Evolutionary conservation across 176 grass and related monocot genomes (phyloP).

Genomic region (Elymus sibiricus): DNA sequence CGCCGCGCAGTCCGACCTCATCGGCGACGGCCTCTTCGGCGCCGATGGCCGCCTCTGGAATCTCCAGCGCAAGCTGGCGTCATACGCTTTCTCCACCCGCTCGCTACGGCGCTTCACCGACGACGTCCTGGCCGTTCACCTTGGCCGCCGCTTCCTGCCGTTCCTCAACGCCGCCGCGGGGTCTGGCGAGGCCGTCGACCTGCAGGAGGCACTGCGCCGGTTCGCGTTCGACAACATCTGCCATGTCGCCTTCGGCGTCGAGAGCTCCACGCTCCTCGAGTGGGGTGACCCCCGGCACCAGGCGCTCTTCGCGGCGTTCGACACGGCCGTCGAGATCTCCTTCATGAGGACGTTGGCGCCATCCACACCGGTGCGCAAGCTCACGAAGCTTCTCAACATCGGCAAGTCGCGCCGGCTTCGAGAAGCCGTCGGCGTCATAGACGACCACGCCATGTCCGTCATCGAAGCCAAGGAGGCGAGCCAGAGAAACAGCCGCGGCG

Average conservation of each 20-base stretch:
- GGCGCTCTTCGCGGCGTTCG: slow-evolving; percentile 57
- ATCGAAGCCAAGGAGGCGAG: slow-evolving; percentile 35
- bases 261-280: background rate
- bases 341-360: slow-evolving; percentile 36
- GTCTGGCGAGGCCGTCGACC: slow-evolving; percentile 30
- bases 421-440: slow-evolving; percentile 39
- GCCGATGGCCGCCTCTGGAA: slow-evolving; percentile 49
- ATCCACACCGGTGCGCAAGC: slow-evolving; percentile 28
- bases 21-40: slow-evolving; percentile 56
- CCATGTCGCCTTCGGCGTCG: slow-evolving; percentile 63
- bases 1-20: slow-evolving; percentile 28
- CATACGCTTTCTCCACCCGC: slow-evolving; percentile 56
- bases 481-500: background rate
- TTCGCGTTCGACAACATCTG: slow-evolving; percentile 65
- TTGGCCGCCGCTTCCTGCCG: slow-evolving; percentile 32
- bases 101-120: slow-evolving; percentile 30
- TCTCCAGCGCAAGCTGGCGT: slow-evolving; percentile 61
- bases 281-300: background rate
- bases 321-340: slow-evolving; percentile 52
- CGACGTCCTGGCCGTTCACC: slow-evolving; percentile 30
- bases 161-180: slow-evolving; percentile 36
- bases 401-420: slow-evolving; percentile 52
- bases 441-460: slow-evolving; percentile 45
- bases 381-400: slow-evolving; percentile 43
- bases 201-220: slow-evolving; percentile 59